Percentiles rank a stretch among this genome's conserved stretches.
Evolutionary conservation across 148 eudicot species (phyloP).

Genomic region (Silene uniflora): DNA sequence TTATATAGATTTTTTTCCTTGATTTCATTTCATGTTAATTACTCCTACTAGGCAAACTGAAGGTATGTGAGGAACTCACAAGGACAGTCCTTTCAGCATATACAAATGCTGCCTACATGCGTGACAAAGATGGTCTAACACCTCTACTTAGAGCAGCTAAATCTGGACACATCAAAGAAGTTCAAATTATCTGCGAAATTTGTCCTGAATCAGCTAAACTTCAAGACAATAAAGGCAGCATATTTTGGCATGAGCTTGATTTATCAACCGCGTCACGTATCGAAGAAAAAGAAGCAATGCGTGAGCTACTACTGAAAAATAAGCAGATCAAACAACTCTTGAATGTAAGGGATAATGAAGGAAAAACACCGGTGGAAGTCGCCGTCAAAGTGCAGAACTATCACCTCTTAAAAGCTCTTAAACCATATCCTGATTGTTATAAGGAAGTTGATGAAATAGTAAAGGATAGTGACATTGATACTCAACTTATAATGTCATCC

Average conservation of each 20-base stretch:
- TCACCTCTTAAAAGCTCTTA: too few relatives aligned
- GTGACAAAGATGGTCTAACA: slow-evolving; percentile 6
- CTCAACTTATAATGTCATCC: too few relatives aligned
- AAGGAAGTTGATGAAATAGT: too few relatives aligned
- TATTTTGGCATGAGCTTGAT: slow-evolving; percentile 8
- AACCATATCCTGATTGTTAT: too few relatives aligned
- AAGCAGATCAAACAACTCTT: background rate
- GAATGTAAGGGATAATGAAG: background rate
- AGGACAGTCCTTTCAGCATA: background rate
- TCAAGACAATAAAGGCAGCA: background rate
- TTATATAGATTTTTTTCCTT: too few relatives aligned
- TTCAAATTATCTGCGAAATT: background rate
- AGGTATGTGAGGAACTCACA: background rate
- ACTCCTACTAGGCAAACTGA: background rate
- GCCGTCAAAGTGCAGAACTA: too few relatives aligned
- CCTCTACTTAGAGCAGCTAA: slow-evolving; percentile 9
- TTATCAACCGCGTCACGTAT: background rate
- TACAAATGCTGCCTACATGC: background rate
- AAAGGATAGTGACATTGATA: too few relatives aligned
- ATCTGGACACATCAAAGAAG: background rate
- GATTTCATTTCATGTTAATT: background rate
- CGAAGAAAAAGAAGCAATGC: background rate
- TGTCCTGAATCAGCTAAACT: slow-evolving; percentile 13
- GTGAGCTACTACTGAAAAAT: background rate
- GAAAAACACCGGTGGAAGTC: background rate